phyloP scores from a whole-genome alignment of 1,139 yeast genomes.

The Blastobotrys illinoisensis region DNA sequence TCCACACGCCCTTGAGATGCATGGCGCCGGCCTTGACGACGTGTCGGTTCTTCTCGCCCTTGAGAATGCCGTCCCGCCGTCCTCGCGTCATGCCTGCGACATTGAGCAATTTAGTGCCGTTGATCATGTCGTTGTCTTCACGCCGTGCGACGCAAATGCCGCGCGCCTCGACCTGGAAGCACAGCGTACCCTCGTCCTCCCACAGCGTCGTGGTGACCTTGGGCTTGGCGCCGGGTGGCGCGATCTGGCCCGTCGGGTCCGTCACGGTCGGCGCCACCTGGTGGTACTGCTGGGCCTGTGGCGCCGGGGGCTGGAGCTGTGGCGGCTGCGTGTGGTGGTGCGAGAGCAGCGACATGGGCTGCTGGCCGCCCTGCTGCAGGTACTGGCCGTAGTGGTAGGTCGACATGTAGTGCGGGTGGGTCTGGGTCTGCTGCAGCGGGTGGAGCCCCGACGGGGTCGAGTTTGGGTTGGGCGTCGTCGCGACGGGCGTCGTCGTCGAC shows the following conservation, averaged over 20 bases:
- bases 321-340: slow-evolving; percentile 10
- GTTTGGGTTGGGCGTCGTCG: slow-evolving; percentile 1
- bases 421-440: not conserved
- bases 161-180: slow-evolving; percentile 93
- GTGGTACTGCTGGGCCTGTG: slow-evolving; percentile 14
- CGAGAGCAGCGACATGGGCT: slow-evolving; percentile 5
- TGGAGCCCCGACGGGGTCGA: slow-evolving; percentile 4
- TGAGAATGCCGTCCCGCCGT: slow-evolving; percentile 87
- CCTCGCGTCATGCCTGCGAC: slow-evolving; percentile 97
- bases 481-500: not conserved
- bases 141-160: slow-evolving; percentile 88
- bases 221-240: slow-evolving; percentile 64
- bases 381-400: slow-evolving; percentile 3
- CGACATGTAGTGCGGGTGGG: slow-evolving; percentile 1
- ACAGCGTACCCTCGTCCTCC: slow-evolving; percentile 93
- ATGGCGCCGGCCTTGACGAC: slow-evolving; percentile 95
- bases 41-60: slow-evolving; percentile 81
- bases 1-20: slow-evolving; percentile 98
- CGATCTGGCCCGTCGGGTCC: slow-evolving; percentile 51
- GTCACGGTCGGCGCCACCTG: slow-evolving; percentile 25
- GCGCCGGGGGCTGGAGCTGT: slow-evolving; percentile 13
- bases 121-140: slow-evolving; percentile 89
- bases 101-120: slow-evolving; percentile 86
- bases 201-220: slow-evolving; percentile 92
- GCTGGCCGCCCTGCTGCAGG: slow-evolving; percentile 4